Base-by-base conservation (phyloP, 495 filamentous ascomycete genomes). In the Aspergillus kassunensis region DNA sequence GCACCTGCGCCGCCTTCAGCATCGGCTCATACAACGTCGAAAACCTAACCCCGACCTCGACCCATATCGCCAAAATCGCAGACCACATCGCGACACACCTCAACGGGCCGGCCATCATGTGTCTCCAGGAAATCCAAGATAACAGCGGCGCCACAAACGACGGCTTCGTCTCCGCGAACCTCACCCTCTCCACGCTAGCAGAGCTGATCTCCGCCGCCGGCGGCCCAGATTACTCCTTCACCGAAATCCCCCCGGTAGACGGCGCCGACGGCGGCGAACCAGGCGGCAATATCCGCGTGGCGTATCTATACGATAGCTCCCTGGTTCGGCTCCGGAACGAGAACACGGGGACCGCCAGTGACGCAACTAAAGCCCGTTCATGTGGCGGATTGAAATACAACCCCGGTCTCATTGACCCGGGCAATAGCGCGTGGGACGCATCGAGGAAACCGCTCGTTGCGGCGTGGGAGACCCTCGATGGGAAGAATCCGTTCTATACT, bases 271-370 rank as follows among this genome's bases (percentile, higher is more conserved):
- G 82, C 54, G 82, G 82, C 29, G 59, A 72, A 19, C 81, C 80
- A 0, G 81, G 81, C 25, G 80, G 81, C n/a, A 85, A 86, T 61
- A 85, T 86, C 71, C 80, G 82, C 20, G 68, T 71, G 8, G 81
- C 80, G 4, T 86, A 82, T 64, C 65, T 86, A 9, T 86, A 82
- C 69, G 73, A 79, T 11, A 71, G 78, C 0, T 56, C 66, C 2
- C 44, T 78, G 5, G 52, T 85, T 27, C 69, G 61, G 12, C 71
- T 83, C 23, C 72, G 71, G 45, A 70, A 77, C 29, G 65, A 70
- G 4, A 76, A 72, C 62, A 61, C 63, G 1, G 80, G 81, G 25
- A 58, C 63, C 6, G 55, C 64, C 33, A 66, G 56, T 0, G 66
- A 75, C 10, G 70, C 70, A 8, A 80, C 72, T 44, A 67, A 68